A percentile compares a stretch with the other conserved stretches of the same genome.
Evolutionary conservation across 371 early-diverging fungal species (phyloP).

Genomic region (Mortierella sp.): DNA sequence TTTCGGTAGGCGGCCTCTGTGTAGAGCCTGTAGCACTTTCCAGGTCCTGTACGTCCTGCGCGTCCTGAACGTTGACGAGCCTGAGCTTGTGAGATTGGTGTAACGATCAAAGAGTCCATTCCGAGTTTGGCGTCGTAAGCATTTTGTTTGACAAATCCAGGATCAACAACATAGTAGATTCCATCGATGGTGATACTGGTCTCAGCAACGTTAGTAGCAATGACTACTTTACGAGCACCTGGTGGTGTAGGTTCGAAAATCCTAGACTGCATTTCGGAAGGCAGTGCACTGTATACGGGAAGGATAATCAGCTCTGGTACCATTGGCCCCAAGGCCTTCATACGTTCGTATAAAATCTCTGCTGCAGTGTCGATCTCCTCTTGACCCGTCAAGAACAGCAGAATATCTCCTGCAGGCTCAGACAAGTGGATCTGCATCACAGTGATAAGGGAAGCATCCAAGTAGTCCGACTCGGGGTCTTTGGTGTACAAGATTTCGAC

Average conservation of each 20-base stretch:
- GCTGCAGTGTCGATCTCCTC: constrained; percentile 97
- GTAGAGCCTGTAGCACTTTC: constrained; percentile 97
- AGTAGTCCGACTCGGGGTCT: constrained; percentile 95
- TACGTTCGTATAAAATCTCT: constrained; percentile 93
- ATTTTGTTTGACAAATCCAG: constrained; percentile 98
- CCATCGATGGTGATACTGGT: constrained; percentile 99
- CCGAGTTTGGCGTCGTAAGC: constrained; percentile 95
- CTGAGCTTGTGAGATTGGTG: constrained; percentile 96
- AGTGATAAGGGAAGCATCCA: constrained; percentile 93
- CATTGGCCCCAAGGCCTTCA: constrained; percentile 95
- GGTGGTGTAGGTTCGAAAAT: constrained; percentile 97
- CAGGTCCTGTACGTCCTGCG: constrained; percentile 98
- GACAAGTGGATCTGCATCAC: constrained; percentile 97
- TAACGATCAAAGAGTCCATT: constrained; percentile 94
- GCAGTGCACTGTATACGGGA: constrained; percentile 95
- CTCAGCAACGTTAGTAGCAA: constrained; percentile 99
- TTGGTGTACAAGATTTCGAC: constrained; percentile 96
- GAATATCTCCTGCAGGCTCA: constrained; percentile 96
- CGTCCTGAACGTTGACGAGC: constrained; percentile 98
- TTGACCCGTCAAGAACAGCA: constrained; percentile 99
- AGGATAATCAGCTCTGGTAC: constrained; percentile 95
- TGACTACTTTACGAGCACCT: constrained; percentile 94
- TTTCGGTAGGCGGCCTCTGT: constrained; percentile 96
- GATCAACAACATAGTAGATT: constrained; percentile 98
- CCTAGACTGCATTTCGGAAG: constrained; percentile 92